Percentiles rank a stretch among this genome's conserved stretches.
Conservation (phyloP, 352 stramenopile genomes). For the Phytophthora rubi region DNA sequence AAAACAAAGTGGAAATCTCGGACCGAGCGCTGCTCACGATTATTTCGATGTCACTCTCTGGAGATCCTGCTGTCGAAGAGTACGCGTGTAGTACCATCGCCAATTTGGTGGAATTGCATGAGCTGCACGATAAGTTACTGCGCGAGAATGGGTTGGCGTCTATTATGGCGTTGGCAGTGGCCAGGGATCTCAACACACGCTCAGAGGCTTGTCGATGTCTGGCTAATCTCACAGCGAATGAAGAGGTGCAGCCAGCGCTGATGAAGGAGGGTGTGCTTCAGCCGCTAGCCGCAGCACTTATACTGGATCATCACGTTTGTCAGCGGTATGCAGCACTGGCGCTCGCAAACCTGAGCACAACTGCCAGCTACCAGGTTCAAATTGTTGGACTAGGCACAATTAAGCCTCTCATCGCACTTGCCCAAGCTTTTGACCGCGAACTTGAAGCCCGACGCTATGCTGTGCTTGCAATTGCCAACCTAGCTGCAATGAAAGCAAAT, state of each 20-base stretch:
- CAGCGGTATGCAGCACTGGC: constrained; percentile 93
- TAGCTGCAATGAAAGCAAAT: constrained; percentile 95
- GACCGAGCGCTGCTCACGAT: constrained; percentile 95
- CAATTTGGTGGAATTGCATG: constrained; percentile 95
- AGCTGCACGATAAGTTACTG: constrained; percentile 95
- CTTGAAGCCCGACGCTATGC: constrained; percentile 94
- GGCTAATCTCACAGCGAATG: constrained; percentile 95
- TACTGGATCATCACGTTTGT: constrained; percentile 92
- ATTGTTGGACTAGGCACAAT: constrained; percentile 96
- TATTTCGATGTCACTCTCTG: constrained; percentile 94
- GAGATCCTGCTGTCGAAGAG: constrained; percentile 91
- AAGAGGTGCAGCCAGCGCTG: constrained; percentile 91
- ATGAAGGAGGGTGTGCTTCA: constrained; percentile 93
- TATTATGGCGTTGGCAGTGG: constrained; percentile 91
- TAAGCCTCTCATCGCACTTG: constrained; percentile 88
- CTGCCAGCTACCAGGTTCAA: constrained; percentile 93
- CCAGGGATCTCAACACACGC: constrained; percentile 91
- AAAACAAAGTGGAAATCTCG: constrained; percentile 97
- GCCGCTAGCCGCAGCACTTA: constrained; percentile 90
- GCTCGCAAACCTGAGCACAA: constrained; percentile 95
- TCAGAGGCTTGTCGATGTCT: constrained; percentile 93
- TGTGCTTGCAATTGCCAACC: constrained; percentile 94
- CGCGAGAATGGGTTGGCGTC: constrained; percentile 94
- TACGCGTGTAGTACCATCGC: constrained; percentile 94
- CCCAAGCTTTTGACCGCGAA: constrained; percentile 88